Base-by-base conservation (phyloP, 768 basidiomycete species). In the Tulasnella sp. region DNA sequence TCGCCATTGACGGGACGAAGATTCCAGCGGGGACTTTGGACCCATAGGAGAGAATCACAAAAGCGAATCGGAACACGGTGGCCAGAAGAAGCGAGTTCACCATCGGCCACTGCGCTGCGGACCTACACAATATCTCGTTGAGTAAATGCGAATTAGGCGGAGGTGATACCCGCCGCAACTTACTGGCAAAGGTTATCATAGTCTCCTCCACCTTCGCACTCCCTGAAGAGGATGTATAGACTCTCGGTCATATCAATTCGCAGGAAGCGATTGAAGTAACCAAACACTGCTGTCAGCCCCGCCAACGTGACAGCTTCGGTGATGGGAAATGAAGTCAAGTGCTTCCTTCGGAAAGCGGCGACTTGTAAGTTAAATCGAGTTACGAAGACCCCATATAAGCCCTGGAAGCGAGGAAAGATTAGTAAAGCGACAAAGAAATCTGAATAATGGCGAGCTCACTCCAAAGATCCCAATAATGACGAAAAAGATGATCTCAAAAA, bases 1-100 rank as follows among this genome's bases (percentile, higher is more conserved):
- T 89, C 0, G 96, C 97, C 97, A 99, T 98, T 3, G 95, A 97
- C 1, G 97, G 97, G 0, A 99, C 93, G 76, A 99, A 99, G 76
- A 99, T 99, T 32, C 97, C 97, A 12, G 92, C 92, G 1, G 97
- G 97, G 0, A 99, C 97, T 79, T 94, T 98, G 77, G 89, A 92
- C 0, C 97, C 97, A 78, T 98, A 99, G 1, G 94, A 94, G 29
- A 98, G 82, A 26, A 98, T 87, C 64, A 98, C 93, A 62, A 98
- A 83, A 11, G 86, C 89, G 26, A 87, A 91, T 4, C 96, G 89
- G 71, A 98, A 88, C 69, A 97, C 84, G 5, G 95, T 96, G 0
- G 96, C 97, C 5, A 98, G 83, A 26, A 99, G 81, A 7, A 99
- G 82, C 3, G 95, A 95, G 78, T 94, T 97, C 17, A 92, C 90